Base-by-base conservation (phyloP, 75 land plant genomes). In the Ceratopteris richardii region DNA sequence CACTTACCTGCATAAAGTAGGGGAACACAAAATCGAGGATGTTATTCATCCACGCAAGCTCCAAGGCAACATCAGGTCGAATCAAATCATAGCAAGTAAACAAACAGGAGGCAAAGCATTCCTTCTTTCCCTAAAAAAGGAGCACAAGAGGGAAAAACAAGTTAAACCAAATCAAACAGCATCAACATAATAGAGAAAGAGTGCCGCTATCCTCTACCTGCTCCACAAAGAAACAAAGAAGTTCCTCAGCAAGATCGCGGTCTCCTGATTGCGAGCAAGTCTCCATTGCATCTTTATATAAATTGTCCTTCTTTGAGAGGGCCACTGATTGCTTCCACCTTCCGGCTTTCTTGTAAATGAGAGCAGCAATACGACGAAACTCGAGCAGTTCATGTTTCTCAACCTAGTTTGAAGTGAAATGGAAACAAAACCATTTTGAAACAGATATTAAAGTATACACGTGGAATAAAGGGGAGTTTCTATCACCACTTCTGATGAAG, bases 311-410 rank as follows among this genome's bases (percentile, higher is more conserved):
- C 83, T 90, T 94, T 9, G 96, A 94, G 56, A 94, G 66, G 3
- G 88, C 88, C 69, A 94, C 93, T 18, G 98, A 94, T 42, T 90
- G 98, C 71, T 81, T 80, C 98, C 98, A 94, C 63, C 98, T 74
- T 24, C 90, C 90, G 22, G 91, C 98, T 62, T 90, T 94, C 72
- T 94, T 94, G 65, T 94, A 94, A 57, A 94, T 94, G 58, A 83
- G 86, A 31, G 96, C 98, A 61, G 98, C 88, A 67, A 94, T 71
- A 19, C 96, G 85, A 31, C 98, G 80, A 75, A 94, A 78, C 60
- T 94, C 98, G 62, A 94, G 79, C 55, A 94, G 88, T 62, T 94
- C 98, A 74, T 94, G 98, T 51, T 94, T 94, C 80, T 94, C 98
- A 77, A 86, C 57, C 98, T 93, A 78, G 11, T 43, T 36, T 23